Conservation (phyloP, 768 basidiomycete species). For the Tricholoma matsutake region DNA sequence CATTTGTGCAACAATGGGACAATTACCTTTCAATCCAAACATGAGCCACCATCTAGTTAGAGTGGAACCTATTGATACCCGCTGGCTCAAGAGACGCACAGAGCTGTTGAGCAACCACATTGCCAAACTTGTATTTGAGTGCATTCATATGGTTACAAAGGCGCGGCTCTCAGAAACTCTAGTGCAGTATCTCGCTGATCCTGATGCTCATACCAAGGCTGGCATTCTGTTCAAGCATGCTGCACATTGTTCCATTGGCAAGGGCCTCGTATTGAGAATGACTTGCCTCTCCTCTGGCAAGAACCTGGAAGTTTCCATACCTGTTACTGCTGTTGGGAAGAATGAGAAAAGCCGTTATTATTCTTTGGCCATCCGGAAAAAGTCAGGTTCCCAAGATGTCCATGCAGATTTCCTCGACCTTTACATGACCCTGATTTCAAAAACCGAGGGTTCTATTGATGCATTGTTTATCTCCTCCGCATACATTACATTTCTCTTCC, state of each 20-base stretch:
- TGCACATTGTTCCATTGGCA: background rate
- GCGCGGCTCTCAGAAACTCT: background rate
- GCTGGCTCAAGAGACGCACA: background rate
- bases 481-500: no score
- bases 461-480: no score
- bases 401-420: background rate
- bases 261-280: background rate
- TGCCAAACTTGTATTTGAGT: background rate
- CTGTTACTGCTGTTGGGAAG: background rate
- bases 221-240: background rate
- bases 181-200: no score
- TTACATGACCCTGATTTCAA: no score
- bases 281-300: background rate
- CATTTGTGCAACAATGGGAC: background rate
- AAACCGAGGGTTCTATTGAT: no score
- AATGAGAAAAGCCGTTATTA: background rate
- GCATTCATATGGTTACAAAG: background rate
- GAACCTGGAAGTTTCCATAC: no score
- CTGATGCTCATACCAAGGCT: background rate
- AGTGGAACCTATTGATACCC: background rate
- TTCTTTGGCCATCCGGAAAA: background rate
- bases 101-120: background rate
- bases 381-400: background rate
- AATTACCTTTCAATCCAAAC: no score
- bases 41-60: background rate